Percentiles rank a stretch among this genome's conserved stretches.
Conservation (phyloP, 768 basidiomycete genomes). For the Sistotremastrum suecicum region DNA sequence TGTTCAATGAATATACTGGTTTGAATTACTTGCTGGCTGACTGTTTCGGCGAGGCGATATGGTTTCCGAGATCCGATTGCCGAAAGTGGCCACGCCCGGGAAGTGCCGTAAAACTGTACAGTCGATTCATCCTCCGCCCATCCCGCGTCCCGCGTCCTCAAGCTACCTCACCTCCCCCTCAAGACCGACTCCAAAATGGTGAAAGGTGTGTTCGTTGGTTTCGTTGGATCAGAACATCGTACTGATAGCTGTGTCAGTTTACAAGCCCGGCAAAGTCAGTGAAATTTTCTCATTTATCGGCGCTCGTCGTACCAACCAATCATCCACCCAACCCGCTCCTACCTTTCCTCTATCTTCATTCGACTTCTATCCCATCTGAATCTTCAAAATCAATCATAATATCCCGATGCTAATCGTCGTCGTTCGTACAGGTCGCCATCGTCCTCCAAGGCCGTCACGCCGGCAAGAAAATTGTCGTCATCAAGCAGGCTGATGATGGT, state of each 20-base stretch:
- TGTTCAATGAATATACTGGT: too few species aligned
- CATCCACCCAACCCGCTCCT: not conserved
- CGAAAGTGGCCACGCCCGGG: too few species aligned
- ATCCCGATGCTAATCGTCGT: not conserved
- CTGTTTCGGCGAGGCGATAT: too few species aligned
- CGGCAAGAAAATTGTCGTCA: slow-evolving; percentile 98
- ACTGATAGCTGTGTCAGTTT: slow-evolving; percentile 35
- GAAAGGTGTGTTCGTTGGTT: slow-evolving; percentile 6
- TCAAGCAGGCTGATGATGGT: slow-evolving; percentile 95
- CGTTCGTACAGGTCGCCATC: slow-evolving; percentile 61
- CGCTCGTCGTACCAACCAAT: not conserved
- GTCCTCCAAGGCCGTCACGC: slow-evolving; percentile 98
- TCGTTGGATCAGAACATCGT: not conserved
- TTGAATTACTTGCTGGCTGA: too few species aligned
- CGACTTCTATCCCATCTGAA: not conserved
- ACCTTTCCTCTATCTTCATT: not conserved
- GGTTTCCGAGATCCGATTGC: too few species aligned
- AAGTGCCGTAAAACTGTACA: slow-evolving; percentile 3
- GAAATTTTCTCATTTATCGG: not conserved
- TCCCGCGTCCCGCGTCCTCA: not conserved
- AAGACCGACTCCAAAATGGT: slow-evolving; percentile 7
- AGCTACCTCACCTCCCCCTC: slow-evolving; percentile 2
- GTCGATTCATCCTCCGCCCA: not conserved
- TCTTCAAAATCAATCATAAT: slow-evolving; percentile 4
- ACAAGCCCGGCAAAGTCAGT: slow-evolving; percentile 86